Conservation (phyloP, 2,329 filamentous ascomycete species). For the Penicillium verrucosum region DNA sequence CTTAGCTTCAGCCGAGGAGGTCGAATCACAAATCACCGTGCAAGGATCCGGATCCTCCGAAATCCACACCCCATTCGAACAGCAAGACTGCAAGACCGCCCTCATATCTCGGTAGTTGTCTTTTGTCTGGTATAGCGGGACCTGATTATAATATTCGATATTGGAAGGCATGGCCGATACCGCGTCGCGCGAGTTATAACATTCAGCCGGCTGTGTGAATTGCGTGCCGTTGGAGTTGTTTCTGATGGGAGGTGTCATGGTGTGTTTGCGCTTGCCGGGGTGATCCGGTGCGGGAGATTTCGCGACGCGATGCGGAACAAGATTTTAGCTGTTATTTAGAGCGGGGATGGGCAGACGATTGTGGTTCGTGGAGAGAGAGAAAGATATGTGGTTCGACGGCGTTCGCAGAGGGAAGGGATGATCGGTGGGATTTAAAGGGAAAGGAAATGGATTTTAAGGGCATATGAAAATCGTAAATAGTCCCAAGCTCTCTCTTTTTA, state of each 20-base stretch:
- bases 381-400: neutral
- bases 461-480: neutral
- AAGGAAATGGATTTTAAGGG: neutral
- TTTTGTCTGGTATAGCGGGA: conserved; percentile 16
- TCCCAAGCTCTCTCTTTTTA: neutral
- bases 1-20: conserved; percentile 2
- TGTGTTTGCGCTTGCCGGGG: neutral
- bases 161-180: conserved; percentile 4
- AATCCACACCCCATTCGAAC: conserved; percentile 9
- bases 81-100: conserved; percentile 12
- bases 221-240: neutral
- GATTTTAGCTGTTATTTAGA: neutral
- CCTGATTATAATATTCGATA: conserved; percentile 12
- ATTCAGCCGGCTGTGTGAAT: conserved; percentile 11
- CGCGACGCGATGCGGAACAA: neutral
- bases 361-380: neutral
- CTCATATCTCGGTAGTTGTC: conserved; percentile 5
- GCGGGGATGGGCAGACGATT: neutral
- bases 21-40: conserved; percentile 16
- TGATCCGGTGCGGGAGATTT: neutral
- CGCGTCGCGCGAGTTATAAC: conserved; percentile 10
- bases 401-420: neutral
- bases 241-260: neutral
- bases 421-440: neutral
- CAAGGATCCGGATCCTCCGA: conserved; percentile 15